phyloP scores from a whole-genome alignment of 495 filamentous ascomycete species.

The Chaetomium fimeti region DNA sequence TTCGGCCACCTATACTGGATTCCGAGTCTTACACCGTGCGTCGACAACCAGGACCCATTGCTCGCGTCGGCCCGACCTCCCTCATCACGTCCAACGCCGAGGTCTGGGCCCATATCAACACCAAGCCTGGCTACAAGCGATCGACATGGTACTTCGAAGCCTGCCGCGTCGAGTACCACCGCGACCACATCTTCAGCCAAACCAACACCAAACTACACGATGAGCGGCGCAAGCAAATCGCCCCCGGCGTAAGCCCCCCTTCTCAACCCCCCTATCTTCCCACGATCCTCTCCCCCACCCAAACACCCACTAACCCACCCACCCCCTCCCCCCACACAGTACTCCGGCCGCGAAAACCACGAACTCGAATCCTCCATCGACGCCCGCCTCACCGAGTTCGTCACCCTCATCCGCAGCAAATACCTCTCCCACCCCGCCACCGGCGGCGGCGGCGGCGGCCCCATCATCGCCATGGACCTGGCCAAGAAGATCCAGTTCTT shows the following conservation, averaged over 20 bases:
- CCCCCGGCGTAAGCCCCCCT: slow-evolving; percentile 37
- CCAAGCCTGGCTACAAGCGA: slow-evolving; percentile 31
- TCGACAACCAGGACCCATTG: slow-evolving; percentile 27
- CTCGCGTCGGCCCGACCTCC: slow-evolving; percentile 38
- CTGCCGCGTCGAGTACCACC: slow-evolving; percentile 32
- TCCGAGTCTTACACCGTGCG: background rate
- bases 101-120: slow-evolving; percentile 39
- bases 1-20: background rate
- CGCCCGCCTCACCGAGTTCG: slow-evolving; percentile 38
- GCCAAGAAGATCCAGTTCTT: slow-evolving; percentile 42
- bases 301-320: background rate
- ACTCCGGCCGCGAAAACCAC: slow-evolving; percentile 34
- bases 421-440: slow-evolving; percentile 26
- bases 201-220: slow-evolving; percentile 36
- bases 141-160: slow-evolving; percentile 34
- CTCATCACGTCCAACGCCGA: slow-evolving; percentile 33
- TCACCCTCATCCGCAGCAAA: slow-evolving; percentile 41
- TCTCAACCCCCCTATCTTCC: background rate
- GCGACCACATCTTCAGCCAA: slow-evolving; percentile 40
- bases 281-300: background rate
- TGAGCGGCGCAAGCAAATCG: slow-evolving; percentile 36
- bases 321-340: slow-evolving; percentile 25
- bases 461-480: slow-evolving; percentile 46
- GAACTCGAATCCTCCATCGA: slow-evolving; percentile 46
- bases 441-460: no score